Conservation (phyloP, 345 rosid genomes). For the Sonneratia caseolaris region DNA sequence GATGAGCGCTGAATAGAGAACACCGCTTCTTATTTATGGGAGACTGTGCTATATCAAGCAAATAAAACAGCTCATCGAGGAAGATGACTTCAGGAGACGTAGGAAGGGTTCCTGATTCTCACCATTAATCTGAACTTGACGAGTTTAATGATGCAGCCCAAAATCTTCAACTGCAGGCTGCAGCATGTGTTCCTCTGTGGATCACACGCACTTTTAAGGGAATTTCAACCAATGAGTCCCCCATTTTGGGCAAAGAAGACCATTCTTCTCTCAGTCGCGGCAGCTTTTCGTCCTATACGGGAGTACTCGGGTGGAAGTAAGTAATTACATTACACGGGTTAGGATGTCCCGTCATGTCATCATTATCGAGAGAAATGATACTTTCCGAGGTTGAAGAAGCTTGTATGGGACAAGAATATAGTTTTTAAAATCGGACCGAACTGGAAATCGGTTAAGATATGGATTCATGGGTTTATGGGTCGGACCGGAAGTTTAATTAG, state of each 20-base stretch:
- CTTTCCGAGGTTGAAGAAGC: neutral
- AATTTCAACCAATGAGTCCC: neutral
- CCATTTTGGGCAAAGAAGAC: neutral
- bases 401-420: no score
- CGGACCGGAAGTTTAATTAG: no score
- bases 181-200: neutral
- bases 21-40: no score
- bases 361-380: neutral
- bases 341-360: conserved; percentile 3
- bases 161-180: neutral
- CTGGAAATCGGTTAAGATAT: no score
- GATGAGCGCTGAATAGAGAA: neutral
- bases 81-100: neutral
- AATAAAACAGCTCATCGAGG: neutral
- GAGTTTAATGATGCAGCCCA: neutral
- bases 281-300: neutral
- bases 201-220: neutral
- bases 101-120: neutral
- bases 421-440: no score
- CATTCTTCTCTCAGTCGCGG: neutral
- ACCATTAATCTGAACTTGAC: neutral
- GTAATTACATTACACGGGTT: neutral
- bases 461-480: no score
- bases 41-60: neutral
- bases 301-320: neutral